Percentiles rank a stretch among this genome's conserved stretches.
Evolutionary conservation across 805 yeast genomes (phyloP).

Genomic region (Ogataea haglerorum): DNA sequence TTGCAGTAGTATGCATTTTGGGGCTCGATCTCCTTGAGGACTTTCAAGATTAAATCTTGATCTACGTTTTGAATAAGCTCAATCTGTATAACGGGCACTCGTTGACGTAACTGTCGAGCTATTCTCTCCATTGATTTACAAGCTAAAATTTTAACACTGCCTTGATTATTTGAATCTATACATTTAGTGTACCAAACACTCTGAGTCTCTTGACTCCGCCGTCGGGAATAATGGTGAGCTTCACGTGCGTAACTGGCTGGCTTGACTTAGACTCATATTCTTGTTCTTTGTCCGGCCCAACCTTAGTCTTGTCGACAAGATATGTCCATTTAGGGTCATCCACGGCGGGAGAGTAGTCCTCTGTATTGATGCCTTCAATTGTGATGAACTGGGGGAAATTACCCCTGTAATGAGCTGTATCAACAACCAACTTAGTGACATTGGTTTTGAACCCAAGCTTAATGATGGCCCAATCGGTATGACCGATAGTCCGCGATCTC

Average conservation of each 20-base stretch:
- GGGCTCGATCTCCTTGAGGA: slow-evolving; percentile 23
- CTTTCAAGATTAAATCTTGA: slow-evolving; percentile 24
- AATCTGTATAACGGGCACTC: slow-evolving; percentile 27
- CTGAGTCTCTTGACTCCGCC: slow-evolving; percentile 94
- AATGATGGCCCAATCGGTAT: slow-evolving; percentile 88
- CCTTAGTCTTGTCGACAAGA: slow-evolving; percentile 65
- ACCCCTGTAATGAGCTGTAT: slow-evolving; percentile 93
- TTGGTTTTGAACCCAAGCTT: slow-evolving; percentile 67
- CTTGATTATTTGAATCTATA: slow-evolving; percentile 2
- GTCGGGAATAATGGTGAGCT: slow-evolving; percentile 85
- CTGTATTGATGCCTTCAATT: slow-evolving; percentile 54
- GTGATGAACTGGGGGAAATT: slow-evolving; percentile 83
- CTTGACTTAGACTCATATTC: slow-evolving; percentile 36
- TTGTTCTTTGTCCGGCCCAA: slow-evolving; percentile 85
- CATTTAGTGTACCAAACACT: slow-evolving; percentile 58
- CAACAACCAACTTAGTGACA: slow-evolving; percentile 63
- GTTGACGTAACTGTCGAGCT: slow-evolving; percentile 25
- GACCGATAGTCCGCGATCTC: slow-evolving; percentile 80
- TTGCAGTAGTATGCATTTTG: slow-evolving; percentile 53
- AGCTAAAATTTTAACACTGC: slow-evolving; percentile 1
- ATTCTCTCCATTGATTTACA: slow-evolving; percentile 2
- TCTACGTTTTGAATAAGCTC: slow-evolving; percentile 2
- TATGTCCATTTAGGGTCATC: slow-evolving; percentile 55
- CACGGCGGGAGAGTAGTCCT: slow-evolving; percentile 35
- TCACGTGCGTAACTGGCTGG: slow-evolving; percentile 62